Base-by-base conservation (phyloP, 2,329 filamentous ascomycete species). In the Neodidymelliopsis sp. region DNA sequence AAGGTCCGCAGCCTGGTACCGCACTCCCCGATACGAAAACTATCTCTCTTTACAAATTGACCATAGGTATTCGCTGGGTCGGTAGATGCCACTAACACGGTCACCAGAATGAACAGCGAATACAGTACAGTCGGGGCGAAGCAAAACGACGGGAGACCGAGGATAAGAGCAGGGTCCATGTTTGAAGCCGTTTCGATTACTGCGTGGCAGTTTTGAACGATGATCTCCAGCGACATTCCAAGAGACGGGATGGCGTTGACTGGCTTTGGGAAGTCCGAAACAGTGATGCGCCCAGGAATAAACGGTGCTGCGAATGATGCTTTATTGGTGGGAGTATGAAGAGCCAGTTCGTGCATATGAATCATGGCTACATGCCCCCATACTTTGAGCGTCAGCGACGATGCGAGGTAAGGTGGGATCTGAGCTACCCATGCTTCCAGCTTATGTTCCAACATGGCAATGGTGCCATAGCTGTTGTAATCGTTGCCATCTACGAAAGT, bases 311-410 rank as follows among this genome's bases (percentile, higher is more conserved):
- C 52, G 37, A 67, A 67, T 10, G 56, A 57, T n/a, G 53, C 35
- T 35, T 61, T 64, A 24, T 67, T 67, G 6, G 63, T 64, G 3
- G 60, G 60, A 6, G 64, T 67, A 29, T 67, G 64, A 2, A 67
- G 47, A 5, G 55, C 49, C 12, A 58, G 33, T 42, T 67, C 64
- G 38, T 61, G 49, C 8, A 64, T 42, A 30, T 58, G 53, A 6
- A 66, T 38, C 58, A 65, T 61, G 29, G 63, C 56, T 20, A 61
- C 49, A 37, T 67, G 63, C 23, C 52, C 51, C 58, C 54, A 65
- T 8, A 67, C 54, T 27, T 59, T 65, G 34, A 67, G 61, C 13
- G 50, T 61, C 27, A 49, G 49, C 4, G 54, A 64, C 1, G 51
- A 51, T 31, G 60, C 45, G 6, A 66, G 54, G 12, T 27, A 44